phyloP scores from a whole-genome alignment of 192 early-diverging fungal species.

The Phlyctochytrium arcticum region DNA sequence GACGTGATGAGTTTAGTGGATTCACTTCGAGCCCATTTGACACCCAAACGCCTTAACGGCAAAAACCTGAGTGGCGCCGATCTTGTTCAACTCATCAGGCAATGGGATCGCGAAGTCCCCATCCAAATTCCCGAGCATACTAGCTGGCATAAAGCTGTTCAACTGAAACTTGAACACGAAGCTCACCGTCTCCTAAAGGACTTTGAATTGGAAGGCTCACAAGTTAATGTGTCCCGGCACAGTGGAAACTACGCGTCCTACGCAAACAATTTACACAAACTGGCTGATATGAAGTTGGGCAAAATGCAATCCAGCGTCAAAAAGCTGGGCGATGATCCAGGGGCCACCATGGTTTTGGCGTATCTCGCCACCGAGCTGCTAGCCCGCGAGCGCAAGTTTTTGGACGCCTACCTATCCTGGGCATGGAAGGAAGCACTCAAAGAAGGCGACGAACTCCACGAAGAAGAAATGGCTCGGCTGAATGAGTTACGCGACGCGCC shows the following conservation, averaged over 20 bases:
- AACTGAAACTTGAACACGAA: conserved; percentile 21
- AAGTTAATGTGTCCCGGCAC: neutral
- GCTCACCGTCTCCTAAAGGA: neutral
- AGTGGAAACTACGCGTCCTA: neutral
- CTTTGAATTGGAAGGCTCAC: neutral
- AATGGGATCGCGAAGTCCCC: conserved; percentile 1
- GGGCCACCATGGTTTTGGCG: neutral
- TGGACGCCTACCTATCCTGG: neutral
- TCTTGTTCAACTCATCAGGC: conserved; percentile 11
- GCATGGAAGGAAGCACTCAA: neutral
- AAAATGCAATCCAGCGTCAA: conserved; percentile 6
- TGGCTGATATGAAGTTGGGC: neutral
- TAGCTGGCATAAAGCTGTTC: conserved; percentile 17
- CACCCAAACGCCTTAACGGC: conserved; percentile 18
- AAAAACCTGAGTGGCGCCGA: neutral
- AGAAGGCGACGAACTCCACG: conserved; percentile 1
- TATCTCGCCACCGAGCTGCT: conserved; percentile 7
- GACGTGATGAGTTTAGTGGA: conserved; percentile 3
- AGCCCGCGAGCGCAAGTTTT: neutral
- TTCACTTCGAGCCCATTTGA: neutral
- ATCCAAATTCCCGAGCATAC: conserved; percentile 25
- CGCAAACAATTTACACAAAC: neutral
- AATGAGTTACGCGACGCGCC: neutral
- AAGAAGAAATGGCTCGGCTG: neutral
- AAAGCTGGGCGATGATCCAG: conserved; percentile 10